These are phyloP conservation scores for Naganishia sp. DNA, from an alignment of 1,284 basidiomycete genomes.

Conservation along the genomic window DNA sequence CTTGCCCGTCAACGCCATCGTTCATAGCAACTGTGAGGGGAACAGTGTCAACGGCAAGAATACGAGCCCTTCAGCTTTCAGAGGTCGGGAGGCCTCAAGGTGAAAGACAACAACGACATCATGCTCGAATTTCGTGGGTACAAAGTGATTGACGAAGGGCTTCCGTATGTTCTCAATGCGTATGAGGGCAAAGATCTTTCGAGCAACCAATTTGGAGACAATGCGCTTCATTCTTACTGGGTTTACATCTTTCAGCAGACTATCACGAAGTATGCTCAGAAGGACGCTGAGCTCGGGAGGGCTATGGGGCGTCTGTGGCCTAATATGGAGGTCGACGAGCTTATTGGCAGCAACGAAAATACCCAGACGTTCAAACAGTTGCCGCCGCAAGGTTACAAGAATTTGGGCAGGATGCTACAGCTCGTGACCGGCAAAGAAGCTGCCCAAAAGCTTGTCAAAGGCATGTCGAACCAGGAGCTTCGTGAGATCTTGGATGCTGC, in stretches of 20 bases:
- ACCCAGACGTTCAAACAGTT: background rate
- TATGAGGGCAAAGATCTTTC: background rate
- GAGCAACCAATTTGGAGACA: background rate
- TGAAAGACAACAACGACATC: background rate
- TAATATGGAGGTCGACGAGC: background rate
- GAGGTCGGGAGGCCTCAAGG: background rate
- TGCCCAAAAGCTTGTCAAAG: background rate
- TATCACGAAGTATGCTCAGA: background rate
- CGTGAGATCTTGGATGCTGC: background rate
- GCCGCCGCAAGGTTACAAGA: background rate
- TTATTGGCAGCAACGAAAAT: too few species aligned
- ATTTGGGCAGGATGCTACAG: conserved; percentile 5
- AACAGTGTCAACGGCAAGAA: background rate
- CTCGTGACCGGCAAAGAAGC: background rate
- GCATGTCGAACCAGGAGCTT: background rate
- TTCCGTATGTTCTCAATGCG: background rate
- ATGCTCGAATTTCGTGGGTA: background rate
- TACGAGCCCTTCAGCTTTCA: background rate
- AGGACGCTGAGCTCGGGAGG: background rate
- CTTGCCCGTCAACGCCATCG: background rate
- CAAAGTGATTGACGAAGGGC: background rate
- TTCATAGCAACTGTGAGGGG: background rate
- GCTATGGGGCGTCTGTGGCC: background rate
- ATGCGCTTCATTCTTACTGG: conserved; percentile 7
- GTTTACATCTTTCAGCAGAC: background rate